Base-by-base conservation (phyloP, 2,329 filamentous ascomycete genomes). In the Simplicillium aogashimaense region DNA sequence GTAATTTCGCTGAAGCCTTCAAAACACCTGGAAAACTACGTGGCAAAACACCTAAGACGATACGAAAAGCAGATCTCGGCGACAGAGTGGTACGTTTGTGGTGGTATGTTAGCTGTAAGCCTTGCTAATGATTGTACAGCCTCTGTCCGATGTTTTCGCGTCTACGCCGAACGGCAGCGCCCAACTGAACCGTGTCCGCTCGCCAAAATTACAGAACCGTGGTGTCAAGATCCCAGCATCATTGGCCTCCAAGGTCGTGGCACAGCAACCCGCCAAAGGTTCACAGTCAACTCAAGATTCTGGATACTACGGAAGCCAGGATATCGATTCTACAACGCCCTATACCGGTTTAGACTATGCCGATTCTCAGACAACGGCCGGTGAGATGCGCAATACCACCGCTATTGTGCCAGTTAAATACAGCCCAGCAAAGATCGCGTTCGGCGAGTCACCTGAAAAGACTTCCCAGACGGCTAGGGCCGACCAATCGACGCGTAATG, bases 1-100 rank as follows among this genome's bases (percentile, higher is more conserved):
- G 92, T 46, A 90, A 90, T 58, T 81, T 97, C 44, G 77, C 86
- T 47, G 90, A 97, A 53, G 81, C 94, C n/a, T 95, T 97, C 69
- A 98, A 97, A 58, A 92, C 86, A 30, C 86, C 86, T 3, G 85
- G 85, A 42, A 90, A 87, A 57, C 64, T 92, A 57, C 80, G 85
- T 48, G 85, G 82, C 41, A 89, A 87, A 65, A 90, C 85, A 20
- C 85, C 86, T 33, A 74, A 82, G 45, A 87, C 84, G 14, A 67
- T 67, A 29, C 75, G 79, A 41, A 88, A 83, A 56, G 63, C 61
- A 37, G 70, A 73, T 51, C 63, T 66, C 9, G 59, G 63, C 18
- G 79, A 69, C 28, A 75, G 84, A 52, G 74, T 78, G 46, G 83
- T 86, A 68, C 62, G 78, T 64, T 7, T 15, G 10, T 20, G 11